A percentile compares a stretch with the other conserved stretches of the same genome.
Conservation (phyloP, 257 asterid genomes). For the Salvia splendens region DNA sequence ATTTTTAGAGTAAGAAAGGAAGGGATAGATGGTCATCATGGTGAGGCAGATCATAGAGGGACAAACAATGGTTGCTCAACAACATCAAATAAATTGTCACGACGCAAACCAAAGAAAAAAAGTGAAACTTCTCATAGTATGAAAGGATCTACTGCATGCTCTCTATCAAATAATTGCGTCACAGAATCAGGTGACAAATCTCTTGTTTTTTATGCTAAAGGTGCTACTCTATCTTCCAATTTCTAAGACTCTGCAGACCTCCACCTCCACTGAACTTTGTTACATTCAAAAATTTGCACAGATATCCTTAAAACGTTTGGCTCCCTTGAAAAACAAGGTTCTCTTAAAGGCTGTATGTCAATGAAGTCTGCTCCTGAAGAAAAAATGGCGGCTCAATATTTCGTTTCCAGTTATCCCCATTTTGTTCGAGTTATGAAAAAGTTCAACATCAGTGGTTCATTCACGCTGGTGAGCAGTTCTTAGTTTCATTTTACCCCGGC, state of each 20-base stretch:
- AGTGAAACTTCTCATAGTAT: constrained; percentile 39
- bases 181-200: constrained; percentile 53
- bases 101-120: constrained; percentile 49
- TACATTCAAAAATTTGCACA: constrained; percentile 39
- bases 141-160: constrained; percentile 39
- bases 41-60: constrained; percentile 46
- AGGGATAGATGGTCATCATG: constrained; percentile 46
- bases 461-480: constrained; percentile 71
- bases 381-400: constrained; percentile 79
- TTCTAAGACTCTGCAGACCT: constrained; percentile 7
- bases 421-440: constrained; percentile 88
- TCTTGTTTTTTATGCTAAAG: constrained; percentile 4
- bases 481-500: neutral
- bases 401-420: constrained; percentile 75
- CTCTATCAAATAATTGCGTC: constrained; percentile 37
- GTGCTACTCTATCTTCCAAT: constrained; percentile 8
- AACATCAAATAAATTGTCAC: constrained; percentile 42
- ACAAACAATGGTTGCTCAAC: constrained; percentile 41
- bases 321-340: constrained; percentile 53
- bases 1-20: constrained; percentile 73
- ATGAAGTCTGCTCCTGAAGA: constrained; percentile 93
- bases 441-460: constrained; percentile 87
- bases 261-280: constrained; percentile 15
- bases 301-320: constrained; percentile 49
- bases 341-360: constrained; percentile 84